Percentiles rank a stretch among this genome's conserved stretches.
These are phyloP conservation scores for Citrullus amarus DNA, from an alignment of 306 rosid genomes.

Conservation along the genomic window DNA sequence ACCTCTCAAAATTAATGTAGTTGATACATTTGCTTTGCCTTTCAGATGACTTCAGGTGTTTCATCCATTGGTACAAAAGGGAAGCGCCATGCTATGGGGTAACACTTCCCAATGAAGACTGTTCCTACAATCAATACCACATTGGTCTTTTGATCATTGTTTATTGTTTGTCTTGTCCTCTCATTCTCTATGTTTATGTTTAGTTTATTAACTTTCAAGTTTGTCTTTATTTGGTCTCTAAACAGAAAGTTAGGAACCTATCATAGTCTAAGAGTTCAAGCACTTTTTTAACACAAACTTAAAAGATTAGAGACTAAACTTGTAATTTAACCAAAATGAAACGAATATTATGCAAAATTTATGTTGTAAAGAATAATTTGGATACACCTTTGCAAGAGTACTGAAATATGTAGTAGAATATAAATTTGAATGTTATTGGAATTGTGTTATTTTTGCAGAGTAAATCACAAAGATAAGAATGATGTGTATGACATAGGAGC, in stretches of 20 bases:
- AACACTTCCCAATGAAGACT: neutral
- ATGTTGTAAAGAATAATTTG: neutral
- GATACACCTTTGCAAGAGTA: neutral
- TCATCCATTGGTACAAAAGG: conserved; percentile 37
- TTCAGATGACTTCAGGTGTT: conserved; percentile 43
- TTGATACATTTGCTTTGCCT: conserved; percentile 10
- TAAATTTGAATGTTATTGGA: neutral
- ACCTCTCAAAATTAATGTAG: neutral
- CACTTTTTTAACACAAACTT: no score
- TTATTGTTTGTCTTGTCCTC: neutral
- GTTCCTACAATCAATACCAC: no score
- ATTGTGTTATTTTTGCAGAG: conserved; percentile 26
- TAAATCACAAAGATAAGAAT: conserved; percentile 48
- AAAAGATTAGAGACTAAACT: no score
- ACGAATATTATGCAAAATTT: neutral
- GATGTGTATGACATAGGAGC: conserved; percentile 86
- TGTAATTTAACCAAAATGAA: no score
- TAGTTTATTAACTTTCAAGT: no score
- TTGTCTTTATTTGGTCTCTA: no score
- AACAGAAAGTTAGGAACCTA: no score
- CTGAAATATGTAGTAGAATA: neutral
- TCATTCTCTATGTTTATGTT: no score
- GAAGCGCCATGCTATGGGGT: conserved; percentile 45
- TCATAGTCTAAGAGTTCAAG: neutral
- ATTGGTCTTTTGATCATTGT: neutral